Conservation (phyloP, 2,329 filamentous ascomycete genomes). For the Talaromyces pinophilus region DNA sequence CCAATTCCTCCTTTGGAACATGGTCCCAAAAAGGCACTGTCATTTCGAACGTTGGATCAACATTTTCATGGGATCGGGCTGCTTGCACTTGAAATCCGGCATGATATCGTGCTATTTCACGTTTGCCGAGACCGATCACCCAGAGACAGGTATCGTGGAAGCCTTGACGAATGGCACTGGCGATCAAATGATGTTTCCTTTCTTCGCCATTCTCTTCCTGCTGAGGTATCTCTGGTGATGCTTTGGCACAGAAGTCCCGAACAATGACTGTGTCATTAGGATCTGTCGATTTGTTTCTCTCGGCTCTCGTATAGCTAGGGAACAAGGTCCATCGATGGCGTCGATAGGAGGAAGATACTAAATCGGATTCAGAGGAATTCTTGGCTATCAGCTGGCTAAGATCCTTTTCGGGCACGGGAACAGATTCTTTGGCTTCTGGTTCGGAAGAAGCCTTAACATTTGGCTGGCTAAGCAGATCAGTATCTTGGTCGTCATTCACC, state of each 20-base stretch:
- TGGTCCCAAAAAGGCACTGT: conserved; percentile 22
- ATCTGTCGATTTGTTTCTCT: conserved; percentile 25
- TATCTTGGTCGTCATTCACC: background rate
- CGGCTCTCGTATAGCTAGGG: conserved; percentile 26
- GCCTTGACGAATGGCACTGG: conserved; percentile 22
- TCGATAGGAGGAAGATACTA: background rate
- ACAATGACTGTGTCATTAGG: conserved; percentile 26
- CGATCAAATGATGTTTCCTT: conserved; percentile 12
- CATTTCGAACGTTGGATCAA: conserved; percentile 26
- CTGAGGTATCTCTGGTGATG: conserved; percentile 20
- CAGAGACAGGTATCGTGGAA: conserved; percentile 19
- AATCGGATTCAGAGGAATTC: background rate
- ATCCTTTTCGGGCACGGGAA: background rate
- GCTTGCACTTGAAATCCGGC: conserved; percentile 25
- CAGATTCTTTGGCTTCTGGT: background rate
- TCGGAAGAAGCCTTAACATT: background rate
- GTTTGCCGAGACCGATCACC: conserved; percentile 19
- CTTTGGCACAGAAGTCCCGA: conserved; percentile 27
- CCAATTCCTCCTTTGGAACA: conserved; percentile 24
- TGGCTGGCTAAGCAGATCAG: background rate
- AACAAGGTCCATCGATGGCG: conserved; percentile 29
- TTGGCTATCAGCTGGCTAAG: background rate
- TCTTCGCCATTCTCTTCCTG: conserved; percentile 7
- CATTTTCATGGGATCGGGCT: conserved; percentile 22
- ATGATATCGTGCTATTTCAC: conserved; percentile 24